Conservation (phyloP, 169 alveolate genomes). For the Miamiensis avidus region DNA sequence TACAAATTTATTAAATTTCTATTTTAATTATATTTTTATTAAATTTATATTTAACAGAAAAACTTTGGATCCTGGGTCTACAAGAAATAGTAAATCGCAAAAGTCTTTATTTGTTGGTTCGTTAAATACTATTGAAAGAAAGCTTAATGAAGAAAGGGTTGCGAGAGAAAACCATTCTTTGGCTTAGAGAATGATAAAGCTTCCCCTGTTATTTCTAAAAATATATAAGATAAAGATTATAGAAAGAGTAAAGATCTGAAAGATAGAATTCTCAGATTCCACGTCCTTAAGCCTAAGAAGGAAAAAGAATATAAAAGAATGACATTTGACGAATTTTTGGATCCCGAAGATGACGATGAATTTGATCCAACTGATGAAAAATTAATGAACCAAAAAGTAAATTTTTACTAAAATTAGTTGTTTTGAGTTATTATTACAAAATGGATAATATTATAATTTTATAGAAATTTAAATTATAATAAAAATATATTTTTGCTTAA, state of each 20-base stretch:
- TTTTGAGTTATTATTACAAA: too few species aligned
- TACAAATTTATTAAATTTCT: too few species aligned
- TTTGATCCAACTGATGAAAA: slow-evolving; percentile 19
- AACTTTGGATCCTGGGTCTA: too few species aligned
- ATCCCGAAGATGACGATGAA: slow-evolving; percentile 3
- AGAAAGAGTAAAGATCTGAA: slow-evolving; percentile 10
- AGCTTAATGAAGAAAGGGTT: slow-evolving; percentile 16
- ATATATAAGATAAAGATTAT: slow-evolving; percentile 8
- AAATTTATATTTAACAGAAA: too few species aligned
- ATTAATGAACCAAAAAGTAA: slow-evolving; percentile 27
- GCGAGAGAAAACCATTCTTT: slow-evolving; percentile 2
- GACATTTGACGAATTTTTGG: background rate
- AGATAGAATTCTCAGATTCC: slow-evolving; percentile 18
- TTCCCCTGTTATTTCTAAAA: slow-evolving; percentile 24
- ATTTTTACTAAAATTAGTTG: too few species aligned
- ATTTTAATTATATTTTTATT: too few species aligned
- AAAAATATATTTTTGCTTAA: too few species aligned
- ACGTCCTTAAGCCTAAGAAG: background rate
- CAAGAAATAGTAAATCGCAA: background rate
- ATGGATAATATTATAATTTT: too few species aligned
- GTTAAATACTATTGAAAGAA: background rate
- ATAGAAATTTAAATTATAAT: too few species aligned
- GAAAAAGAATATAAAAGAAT: slow-evolving; percentile 21
- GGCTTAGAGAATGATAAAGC: slow-evolving; percentile 16
- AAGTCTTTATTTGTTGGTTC: background rate